Percentiles rank a stretch among this genome's conserved stretches.
Conservation (phyloP, 2,329 filamentous ascomycete genomes). For the Rachicladosporium sp. region DNA sequence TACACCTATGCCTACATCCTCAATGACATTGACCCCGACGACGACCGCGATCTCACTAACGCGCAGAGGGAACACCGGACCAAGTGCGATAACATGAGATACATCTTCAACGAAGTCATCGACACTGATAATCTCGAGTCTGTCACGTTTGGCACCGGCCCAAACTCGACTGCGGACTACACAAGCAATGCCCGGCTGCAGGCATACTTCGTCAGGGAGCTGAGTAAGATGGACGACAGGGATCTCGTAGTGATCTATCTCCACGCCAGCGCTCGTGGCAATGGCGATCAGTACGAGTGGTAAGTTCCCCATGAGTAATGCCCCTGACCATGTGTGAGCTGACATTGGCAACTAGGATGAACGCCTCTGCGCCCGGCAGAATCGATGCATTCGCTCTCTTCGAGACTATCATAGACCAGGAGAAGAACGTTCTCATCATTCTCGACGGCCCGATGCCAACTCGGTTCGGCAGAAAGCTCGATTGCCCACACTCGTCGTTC, state of each 20-base stretch:
- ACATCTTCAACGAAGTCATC: too few relatives aligned
- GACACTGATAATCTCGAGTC: not conserved
- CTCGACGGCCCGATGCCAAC: constrained; percentile 3
- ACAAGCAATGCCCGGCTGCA: too few relatives aligned
- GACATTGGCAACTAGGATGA: not conserved
- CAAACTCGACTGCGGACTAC: not conserved
- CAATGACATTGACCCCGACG: too few relatives aligned
- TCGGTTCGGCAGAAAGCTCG: not conserved
- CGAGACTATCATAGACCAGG: not conserved
- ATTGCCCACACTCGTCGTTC: not conserved
- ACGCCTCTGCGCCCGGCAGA: not conserved
- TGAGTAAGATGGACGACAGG: too few relatives aligned
- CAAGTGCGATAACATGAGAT: too few relatives aligned
- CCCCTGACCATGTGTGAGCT: not conserved
- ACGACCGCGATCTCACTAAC: too few relatives aligned
- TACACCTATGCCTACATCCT: too few relatives aligned
- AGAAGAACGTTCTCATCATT: not conserved
- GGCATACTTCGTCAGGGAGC: too few relatives aligned
- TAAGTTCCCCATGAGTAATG: not conserved
- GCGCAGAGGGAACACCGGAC: too few relatives aligned
- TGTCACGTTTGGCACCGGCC: not conserved
- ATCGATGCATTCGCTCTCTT: constrained; percentile 3
- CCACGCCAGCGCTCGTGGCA: not conserved
- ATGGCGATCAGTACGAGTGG: not conserved
- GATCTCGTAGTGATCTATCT: not conserved